Evolutionary conservation across 139 green algal species (phyloP).

Genomic region (Chlorella sp.): DNA sequence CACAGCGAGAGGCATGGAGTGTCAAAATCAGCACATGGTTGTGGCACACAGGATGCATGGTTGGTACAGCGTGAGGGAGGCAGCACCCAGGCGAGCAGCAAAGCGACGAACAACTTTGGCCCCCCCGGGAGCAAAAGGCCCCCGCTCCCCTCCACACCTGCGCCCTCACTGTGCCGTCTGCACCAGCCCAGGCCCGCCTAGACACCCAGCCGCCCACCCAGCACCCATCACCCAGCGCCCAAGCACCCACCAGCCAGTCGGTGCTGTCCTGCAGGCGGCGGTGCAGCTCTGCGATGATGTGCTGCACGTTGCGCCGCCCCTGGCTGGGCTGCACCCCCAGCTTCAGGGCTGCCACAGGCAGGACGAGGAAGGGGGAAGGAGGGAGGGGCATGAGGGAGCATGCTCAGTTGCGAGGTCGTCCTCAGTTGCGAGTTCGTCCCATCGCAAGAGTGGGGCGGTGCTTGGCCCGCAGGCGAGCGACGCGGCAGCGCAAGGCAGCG

Average conservation of each 20-base stretch:
- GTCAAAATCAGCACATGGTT: too few species aligned
- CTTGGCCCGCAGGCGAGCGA: neutral
- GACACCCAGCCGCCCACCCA: neutral
- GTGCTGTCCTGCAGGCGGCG: slow-evolving; percentile 53
- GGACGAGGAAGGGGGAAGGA: neutral
- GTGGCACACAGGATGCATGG: too few species aligned
- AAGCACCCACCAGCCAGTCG: slow-evolving; percentile 61
- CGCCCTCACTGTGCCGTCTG: neutral
- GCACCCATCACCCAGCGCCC: neutral
- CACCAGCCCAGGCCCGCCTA: neutral
- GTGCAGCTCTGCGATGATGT: slow-evolving; percentile 56
- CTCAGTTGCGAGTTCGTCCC: too few species aligned
- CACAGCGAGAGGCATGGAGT: neutral
- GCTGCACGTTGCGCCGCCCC: slow-evolving; percentile 22
- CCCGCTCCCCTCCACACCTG: neutral
- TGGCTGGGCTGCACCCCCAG: slow-evolving; percentile 29
- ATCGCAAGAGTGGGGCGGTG: neutral
- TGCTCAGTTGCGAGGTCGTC: too few species aligned
- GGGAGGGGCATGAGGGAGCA: neutral
- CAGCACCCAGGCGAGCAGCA: neutral
- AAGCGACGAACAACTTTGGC: neutral
- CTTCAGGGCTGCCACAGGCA: slow-evolving; percentile 45
- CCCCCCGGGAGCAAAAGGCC: neutral
- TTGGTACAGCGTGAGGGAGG: too few species aligned
- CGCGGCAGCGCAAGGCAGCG: neutral